Percentiles rank a stretch among this genome's conserved stretches.
Evolutionary conservation across 805 yeast species (phyloP).

Genomic region (Vanderwaltozyma verrucispora): DNA sequence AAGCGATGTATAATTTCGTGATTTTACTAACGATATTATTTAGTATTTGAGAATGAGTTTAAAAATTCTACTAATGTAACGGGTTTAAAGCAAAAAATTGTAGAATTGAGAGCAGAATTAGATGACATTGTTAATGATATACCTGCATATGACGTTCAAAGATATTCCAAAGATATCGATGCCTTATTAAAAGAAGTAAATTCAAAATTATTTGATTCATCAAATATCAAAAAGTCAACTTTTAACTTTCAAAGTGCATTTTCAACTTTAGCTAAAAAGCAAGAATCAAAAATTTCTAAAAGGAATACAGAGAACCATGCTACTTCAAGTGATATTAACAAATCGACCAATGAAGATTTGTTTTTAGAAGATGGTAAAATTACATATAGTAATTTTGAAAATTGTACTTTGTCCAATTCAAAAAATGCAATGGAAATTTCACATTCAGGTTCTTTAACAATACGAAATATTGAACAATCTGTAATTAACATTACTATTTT

Average conservation of each 20-base stretch:
- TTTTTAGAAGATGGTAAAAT: not conserved
- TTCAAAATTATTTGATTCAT: not conserved
- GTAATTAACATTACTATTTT: slow-evolving; percentile 8
- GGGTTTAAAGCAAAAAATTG: slow-evolving; percentile 5
- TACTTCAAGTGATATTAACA: not conserved
- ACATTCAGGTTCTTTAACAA: slow-evolving; percentile 11
- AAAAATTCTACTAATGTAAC: slow-evolving; percentile 1
- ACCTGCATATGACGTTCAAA: slow-evolving; percentile 13
- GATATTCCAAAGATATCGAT: slow-evolving; percentile 9
- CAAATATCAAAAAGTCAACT: too few species aligned
- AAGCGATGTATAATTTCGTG: too few species aligned
- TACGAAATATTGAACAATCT: slow-evolving; percentile 9
- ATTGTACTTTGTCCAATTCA: slow-evolving; percentile 5
- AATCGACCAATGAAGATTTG: slow-evolving; percentile 1
- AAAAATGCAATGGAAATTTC: not conserved
- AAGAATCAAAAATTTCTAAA: too few species aligned
- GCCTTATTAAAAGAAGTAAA: slow-evolving; percentile 8
- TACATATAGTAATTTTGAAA: slow-evolving; percentile 8
- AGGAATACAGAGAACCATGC: too few species aligned
- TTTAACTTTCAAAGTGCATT: too few species aligned
- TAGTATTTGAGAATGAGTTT: slow-evolving; percentile 3
- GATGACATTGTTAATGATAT: slow-evolving; percentile 7
- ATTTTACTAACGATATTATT: not conserved
- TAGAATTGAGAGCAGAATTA: slow-evolving; percentile 7
- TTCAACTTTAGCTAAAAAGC: too few species aligned